A percentile compares a stretch with the other conserved stretches of the same genome.
These are phyloP conservation scores for Xylariaceae sp. DNA, from an alignment of 2,329 filamentous ascomycete species.

Conservation along the genomic window DNA sequence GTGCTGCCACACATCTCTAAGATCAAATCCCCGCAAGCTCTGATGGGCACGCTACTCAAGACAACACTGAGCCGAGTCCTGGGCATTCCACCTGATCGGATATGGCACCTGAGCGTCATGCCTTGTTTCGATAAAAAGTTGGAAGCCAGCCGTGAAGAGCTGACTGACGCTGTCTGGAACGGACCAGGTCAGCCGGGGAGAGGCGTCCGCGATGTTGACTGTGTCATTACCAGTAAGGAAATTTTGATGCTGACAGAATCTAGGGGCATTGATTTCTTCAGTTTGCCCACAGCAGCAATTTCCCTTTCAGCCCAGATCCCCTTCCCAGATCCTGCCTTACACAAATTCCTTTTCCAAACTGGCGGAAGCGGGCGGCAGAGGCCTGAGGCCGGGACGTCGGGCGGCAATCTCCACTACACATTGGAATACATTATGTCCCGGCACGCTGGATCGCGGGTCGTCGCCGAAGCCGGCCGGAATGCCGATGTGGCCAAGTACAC, in stretches of 20 bases:
- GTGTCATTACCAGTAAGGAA: constrained; percentile 95
- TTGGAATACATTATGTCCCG: constrained; percentile 68
- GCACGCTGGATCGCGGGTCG: constrained; percentile 68
- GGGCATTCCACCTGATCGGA: constrained; percentile 68
- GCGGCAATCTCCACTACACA: constrained; percentile 84
- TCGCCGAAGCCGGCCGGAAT: constrained; percentile 74
- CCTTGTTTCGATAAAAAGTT: constrained; percentile 99
- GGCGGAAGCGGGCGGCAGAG: constrained; percentile 38
- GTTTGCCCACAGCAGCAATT: constrained; percentile 58
- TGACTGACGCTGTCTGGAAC: constrained; percentile 76
- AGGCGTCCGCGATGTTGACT: constrained; percentile 85
- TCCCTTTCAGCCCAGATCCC: constrained; percentile 41
- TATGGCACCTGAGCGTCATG: constrained; percentile 97
- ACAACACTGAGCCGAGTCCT: constrained; percentile 72
- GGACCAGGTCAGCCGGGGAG: constrained; percentile 43
- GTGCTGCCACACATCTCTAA: constrained; percentile 86
- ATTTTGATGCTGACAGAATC: constrained; percentile 84
- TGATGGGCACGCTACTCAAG: constrained; percentile 87
- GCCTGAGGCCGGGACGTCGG: constrained; percentile 70
- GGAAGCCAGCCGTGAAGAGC: constrained; percentile 87
- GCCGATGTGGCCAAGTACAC: constrained; percentile 85
- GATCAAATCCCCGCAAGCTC: constrained; percentile 89
- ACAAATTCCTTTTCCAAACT: constrained; percentile 71
- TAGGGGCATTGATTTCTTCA: constrained; percentile 72
- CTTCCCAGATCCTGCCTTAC: constrained; percentile 71